Conservation (phyloP, 306 rosid genomes). For the Corylus americana region DNA sequence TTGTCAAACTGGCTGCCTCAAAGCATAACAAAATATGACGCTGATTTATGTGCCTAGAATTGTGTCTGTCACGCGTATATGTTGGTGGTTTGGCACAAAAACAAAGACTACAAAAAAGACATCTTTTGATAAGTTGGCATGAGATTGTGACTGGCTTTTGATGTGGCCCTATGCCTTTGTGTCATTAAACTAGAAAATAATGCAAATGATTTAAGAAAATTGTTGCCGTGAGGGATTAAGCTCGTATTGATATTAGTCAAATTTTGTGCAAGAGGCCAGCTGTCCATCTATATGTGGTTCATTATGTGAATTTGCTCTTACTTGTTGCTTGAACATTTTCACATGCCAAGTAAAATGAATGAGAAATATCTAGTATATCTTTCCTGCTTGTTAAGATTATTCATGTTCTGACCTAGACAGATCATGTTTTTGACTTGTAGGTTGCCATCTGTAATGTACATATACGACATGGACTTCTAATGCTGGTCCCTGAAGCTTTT, state of each 20-base stretch:
- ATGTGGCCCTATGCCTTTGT: not conserved
- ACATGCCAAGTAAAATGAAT: conserved; percentile 7
- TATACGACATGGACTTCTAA: conserved; percentile 78
- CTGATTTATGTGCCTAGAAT: not conserved
- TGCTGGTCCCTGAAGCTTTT: conserved; percentile 84
- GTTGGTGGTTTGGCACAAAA: not conserved
- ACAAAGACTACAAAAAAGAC: not conserved
- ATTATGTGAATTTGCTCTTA: not conserved
- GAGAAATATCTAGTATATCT: not conserved
- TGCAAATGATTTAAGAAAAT: not conserved
- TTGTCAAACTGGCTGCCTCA: not conserved
- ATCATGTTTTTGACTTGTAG: conserved; percentile 43
- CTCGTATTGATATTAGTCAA: not conserved
- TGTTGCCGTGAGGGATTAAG: not conserved
- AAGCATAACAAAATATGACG: not conserved
- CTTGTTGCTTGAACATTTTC: conserved; percentile 20
- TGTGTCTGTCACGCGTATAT: not conserved
- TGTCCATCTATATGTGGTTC: not conserved
- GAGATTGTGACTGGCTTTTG: not conserved
- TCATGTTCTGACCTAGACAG: conserved; percentile 27
- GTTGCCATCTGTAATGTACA: conserved; percentile 70
- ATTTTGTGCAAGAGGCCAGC: not conserved
- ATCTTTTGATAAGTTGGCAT: not conserved
- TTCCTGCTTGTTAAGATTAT: not conserved
- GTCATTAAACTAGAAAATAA: not conserved